phyloP scores from a whole-genome alignment of 495 filamentous ascomycete genomes.

The Acidomyces sp. region DNA sequence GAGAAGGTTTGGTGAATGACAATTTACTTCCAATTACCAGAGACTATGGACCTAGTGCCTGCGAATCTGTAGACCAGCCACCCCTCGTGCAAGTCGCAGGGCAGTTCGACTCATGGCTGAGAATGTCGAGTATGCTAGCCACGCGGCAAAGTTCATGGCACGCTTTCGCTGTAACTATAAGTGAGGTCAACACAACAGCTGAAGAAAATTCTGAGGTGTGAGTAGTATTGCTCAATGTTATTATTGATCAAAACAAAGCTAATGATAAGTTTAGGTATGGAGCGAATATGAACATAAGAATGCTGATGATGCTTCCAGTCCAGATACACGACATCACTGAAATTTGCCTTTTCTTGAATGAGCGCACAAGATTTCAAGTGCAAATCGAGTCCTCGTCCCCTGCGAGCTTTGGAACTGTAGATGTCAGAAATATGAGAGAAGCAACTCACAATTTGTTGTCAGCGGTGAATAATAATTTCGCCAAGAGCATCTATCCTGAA shows the following conservation, averaged over 20 bases:
- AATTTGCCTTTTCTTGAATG: conserved; percentile 37
- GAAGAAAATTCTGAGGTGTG: too few relatives aligned
- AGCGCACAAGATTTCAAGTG: conserved; percentile 6
- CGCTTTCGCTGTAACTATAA: not conserved
- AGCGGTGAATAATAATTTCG: too few relatives aligned
- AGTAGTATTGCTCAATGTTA: too few relatives aligned
- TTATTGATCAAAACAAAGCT: too few relatives aligned
- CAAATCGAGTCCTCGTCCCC: not conserved
- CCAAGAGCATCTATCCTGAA: too few relatives aligned
- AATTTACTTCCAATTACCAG: conserved; percentile 54
- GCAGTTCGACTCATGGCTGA: not conserved
- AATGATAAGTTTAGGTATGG: too few relatives aligned
- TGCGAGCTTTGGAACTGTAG: too few relatives aligned
- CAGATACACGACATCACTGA: conserved; percentile 23
- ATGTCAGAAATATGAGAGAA: too few relatives aligned
- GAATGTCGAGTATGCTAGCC: too few relatives aligned
- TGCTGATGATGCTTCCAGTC: conserved; percentile 31
- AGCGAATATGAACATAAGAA: too few relatives aligned
- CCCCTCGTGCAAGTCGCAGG: conserved; percentile 5
- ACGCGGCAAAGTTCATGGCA: too few relatives aligned
- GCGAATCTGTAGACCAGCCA: conserved; percentile 8
- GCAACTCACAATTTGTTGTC: too few relatives aligned
- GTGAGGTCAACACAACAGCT: not conserved
- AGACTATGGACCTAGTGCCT: not conserved
- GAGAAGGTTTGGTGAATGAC: conserved; percentile 61